Evolutionary conservation across 1,284 basidiomycete species (phyloP).

Genomic region (Malassezia psittaci): DNA sequence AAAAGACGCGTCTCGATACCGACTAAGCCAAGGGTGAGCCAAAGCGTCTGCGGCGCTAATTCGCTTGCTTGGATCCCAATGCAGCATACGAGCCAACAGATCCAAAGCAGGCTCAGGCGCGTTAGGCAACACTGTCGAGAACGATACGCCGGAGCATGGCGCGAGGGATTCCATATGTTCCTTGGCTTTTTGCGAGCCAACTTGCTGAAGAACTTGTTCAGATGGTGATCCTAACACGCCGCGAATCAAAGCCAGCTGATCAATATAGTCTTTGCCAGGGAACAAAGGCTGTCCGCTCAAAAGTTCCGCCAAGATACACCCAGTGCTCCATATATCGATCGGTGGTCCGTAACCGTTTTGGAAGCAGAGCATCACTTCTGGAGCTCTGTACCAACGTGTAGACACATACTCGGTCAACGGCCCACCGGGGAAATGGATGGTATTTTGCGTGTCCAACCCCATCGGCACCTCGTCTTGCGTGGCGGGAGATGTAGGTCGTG

Average conservation of each 20-base stretch:
- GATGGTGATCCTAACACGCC: conserved; percentile 40
- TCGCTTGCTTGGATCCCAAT: conserved; percentile 41
- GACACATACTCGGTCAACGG: conserved; percentile 46
- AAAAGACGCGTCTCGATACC: conserved; percentile 35
- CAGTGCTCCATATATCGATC: conserved; percentile 47
- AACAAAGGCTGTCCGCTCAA: conserved; percentile 41
- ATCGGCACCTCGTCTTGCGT: not conserved
- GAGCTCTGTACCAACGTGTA: conserved; percentile 46
- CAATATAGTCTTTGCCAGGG: conserved; percentile 46
- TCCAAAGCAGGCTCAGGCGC: conserved; percentile 36
- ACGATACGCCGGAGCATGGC: conserved; percentile 23
- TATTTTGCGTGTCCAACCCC: not conserved
- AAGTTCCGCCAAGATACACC: conserved; percentile 46
- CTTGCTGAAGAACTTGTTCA: conserved; percentile 28
- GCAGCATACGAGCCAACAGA: conserved; percentile 33
- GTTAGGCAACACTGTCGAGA: conserved; percentile 29
- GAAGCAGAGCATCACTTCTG: conserved; percentile 47
- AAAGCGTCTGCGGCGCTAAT: conserved; percentile 40
- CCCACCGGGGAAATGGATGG: conserved; percentile 37
- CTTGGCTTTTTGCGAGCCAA: conserved; percentile 38
- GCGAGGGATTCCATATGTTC: conserved; percentile 40
- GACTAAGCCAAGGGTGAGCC: conserved; percentile 40
- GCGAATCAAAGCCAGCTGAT: conserved; percentile 44
- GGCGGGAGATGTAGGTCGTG: too few relatives aligned
- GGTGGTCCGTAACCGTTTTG: conserved; percentile 41